A percentile compares a stretch with the other conserved stretches of the same genome.
These are phyloP conservation scores for Fusarium sp. DNA, from an alignment of 2,329 filamentous ascomycete genomes.

Conservation along the genomic window DNA sequence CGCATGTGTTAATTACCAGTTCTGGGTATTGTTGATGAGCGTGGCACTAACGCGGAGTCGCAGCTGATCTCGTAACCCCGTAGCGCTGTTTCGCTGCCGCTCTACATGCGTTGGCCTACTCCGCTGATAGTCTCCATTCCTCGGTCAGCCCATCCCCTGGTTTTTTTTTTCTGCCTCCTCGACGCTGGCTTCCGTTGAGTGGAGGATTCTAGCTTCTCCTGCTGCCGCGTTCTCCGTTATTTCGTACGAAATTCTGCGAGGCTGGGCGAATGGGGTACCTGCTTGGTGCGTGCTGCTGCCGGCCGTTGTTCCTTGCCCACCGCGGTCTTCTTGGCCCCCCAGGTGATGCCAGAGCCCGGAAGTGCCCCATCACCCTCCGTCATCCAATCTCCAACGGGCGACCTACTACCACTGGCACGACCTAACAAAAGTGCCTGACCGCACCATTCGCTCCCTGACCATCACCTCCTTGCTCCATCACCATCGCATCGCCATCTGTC, in stretches of 20 bases:
- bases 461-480: slow-evolving; percentile 39
- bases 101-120: slow-evolving; percentile 20
- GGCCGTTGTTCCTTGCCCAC: slow-evolving; percentile 19
- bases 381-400: slow-evolving; percentile 40
- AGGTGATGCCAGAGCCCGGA: neutral
- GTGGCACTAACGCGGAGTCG: slow-evolving; percentile 20
- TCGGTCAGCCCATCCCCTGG: slow-evolving; percentile 5
- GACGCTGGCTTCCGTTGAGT: neutral
- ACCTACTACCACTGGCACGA: slow-evolving; percentile 12
- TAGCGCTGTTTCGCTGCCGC: slow-evolving; percentile 8
- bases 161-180: neutral
- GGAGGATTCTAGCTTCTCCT: neutral
- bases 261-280: slow-evolving; percentile 32
- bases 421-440: slow-evolving; percentile 43
- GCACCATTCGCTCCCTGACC: slow-evolving; percentile 37
- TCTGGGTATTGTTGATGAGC: slow-evolving; percentile 1
- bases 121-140: slow-evolving; percentile 34
- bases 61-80: slow-evolving; percentile 29
- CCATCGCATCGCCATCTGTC: slow-evolving; percentile 21
- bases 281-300: slow-evolving; percentile 13
- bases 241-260: slow-evolving; percentile 19
- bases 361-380: slow-evolving; percentile 25
- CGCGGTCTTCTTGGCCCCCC: slow-evolving; percentile 1
- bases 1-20: neutral
- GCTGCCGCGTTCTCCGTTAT: neutral